Base-by-base conservation (phyloP, 306 rosid genomes). In the Acmispon strigosus region DNA sequence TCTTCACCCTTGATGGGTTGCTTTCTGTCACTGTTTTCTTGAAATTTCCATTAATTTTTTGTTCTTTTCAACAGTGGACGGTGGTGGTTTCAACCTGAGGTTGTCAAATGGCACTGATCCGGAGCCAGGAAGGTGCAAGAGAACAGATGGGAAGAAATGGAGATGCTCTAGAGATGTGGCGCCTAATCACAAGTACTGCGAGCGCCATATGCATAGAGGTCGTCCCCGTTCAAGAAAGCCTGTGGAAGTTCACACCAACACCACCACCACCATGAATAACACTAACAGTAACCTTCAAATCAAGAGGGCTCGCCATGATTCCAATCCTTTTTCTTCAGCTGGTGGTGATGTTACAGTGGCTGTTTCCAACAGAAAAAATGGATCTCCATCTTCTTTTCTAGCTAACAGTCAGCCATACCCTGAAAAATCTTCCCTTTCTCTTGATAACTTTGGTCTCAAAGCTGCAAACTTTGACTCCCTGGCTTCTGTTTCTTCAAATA, bases 171-270 rank as follows among this genome's bases (percentile, higher is more conserved):
- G 92, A 76, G 95, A 88, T 61, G 96, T 85, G 64, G 95, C 95
- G 29, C 90, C 89, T 13, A 83, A 78, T 11, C 88, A 88, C 45
- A 90, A 84, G 79, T 90, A 90, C 20, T 90, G 96, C 47, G 96
- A 88, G 75, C 88, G 95, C 34, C 96, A 90, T 76, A 83, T 90
- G 90, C 92, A 90, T 60, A 85, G 96, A 90, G 95, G 96, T 13
- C 95, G 96, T 81, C 90, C 92, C 82, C 96, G 96, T 90, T 90
- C 96, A 90, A 90, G 96, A 90, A 90, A 90, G 96, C 94, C 82
- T 88, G 96, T 90, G 96, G 96, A 90, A 89, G 66, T 79, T 83
- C 87, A 79, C 47, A 71, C 80, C 73, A 63, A 70, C 67, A 39
- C 2, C 62, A 50, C 10, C 54, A 43, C 24, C 62, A 65, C 7